Percentiles rank a stretch among this genome's conserved stretches.
Conservation (phyloP, 441 rosid species). For the Eruca vesicaria region DNA sequence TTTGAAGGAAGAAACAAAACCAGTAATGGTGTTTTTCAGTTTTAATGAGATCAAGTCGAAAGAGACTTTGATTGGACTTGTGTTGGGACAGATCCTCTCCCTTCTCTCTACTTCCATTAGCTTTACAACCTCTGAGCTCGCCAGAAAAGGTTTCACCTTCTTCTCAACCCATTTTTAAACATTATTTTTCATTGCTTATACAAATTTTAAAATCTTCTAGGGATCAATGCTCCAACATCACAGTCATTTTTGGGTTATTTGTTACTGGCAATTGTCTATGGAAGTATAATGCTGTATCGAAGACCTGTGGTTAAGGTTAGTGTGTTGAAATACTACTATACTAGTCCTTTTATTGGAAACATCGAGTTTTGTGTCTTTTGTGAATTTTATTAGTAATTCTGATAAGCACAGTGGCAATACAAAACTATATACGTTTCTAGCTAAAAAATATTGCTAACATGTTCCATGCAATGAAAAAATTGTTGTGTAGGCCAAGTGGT, state of each 20-base stretch:
- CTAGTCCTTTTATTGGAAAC: not conserved
- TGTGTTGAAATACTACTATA: not conserved
- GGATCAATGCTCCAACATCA: conserved; percentile 85
- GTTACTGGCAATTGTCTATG: conserved; percentile 66
- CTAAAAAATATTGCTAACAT: not conserved
- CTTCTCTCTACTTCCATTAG: conserved; percentile 15
- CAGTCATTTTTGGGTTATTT: conserved; percentile 78
- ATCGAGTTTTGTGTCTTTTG: too few species aligned
- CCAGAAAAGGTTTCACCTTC: conserved; percentile 23
- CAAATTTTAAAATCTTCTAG: conserved; percentile 31
- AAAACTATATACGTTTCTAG: not conserved
- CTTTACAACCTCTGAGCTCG: conserved; percentile 15
- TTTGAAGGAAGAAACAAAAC: not conserved
- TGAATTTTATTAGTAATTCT: too few species aligned
- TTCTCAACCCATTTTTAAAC: not conserved
- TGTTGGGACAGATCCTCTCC: conserved; percentile 33
- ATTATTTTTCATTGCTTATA: not conserved
- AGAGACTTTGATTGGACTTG: conserved; percentile 34
- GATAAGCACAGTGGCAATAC: not conserved
- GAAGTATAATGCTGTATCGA: conserved; percentile 59
- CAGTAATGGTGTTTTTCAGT: conserved; percentile 9
- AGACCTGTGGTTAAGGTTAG: conserved; percentile 60
- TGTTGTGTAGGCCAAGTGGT: conserved; percentile 87
- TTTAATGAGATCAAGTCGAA: conserved; percentile 17
- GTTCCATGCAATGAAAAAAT: not conserved